phyloP scores from a whole-genome alignment of 2,329 filamentous ascomycete genomes.

The Diplocarpon rosae region DNA sequence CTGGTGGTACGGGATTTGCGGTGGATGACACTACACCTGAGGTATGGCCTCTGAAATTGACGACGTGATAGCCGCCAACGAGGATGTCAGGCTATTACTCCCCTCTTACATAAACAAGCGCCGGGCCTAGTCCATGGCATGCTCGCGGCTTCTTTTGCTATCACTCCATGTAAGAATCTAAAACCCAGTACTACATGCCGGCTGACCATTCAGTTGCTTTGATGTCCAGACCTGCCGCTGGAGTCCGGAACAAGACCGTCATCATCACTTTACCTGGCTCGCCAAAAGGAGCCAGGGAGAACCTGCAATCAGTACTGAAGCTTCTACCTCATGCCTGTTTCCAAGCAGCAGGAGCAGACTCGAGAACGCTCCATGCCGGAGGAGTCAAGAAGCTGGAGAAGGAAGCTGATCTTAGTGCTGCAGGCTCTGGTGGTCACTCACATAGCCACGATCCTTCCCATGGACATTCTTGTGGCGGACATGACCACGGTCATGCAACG shows the following conservation, averaged over 20 bases:
- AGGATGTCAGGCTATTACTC: conserved; percentile 54
- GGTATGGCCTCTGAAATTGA: conserved; percentile 34
- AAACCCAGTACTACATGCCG: neutral
- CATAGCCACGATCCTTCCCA: conserved; percentile 40
- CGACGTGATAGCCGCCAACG: conserved; percentile 7
- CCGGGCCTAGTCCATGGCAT: conserved; percentile 91
- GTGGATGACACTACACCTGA: conserved; percentile 79
- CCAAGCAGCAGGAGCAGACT: conserved; percentile 76
- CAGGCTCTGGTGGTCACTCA: conserved; percentile 30
- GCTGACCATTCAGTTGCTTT: conserved; percentile 59
- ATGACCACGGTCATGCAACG: conserved; percentile 50
- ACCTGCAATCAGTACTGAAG: conserved; percentile 77
- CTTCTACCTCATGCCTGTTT: conserved; percentile 91
- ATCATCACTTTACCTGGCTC: conserved; percentile 88
- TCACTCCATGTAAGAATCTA: conserved; percentile 70
- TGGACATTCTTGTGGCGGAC: conserved; percentile 35
- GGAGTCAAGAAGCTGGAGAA: conserved; percentile 75
- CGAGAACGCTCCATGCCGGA: conserved; percentile 65
- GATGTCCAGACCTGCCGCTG: conserved; percentile 91
- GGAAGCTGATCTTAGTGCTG: conserved; percentile 54
- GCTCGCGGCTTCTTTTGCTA: conserved; percentile 69
- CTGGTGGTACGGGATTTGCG: conserved; percentile 89
- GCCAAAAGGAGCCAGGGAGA: conserved; percentile 90
- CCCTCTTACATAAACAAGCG: conserved; percentile 73
- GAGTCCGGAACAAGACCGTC: conserved; percentile 68